Conservation (phyloP, 2,329 filamentous ascomycete species). For the Microcyclospora pomicola region DNA sequence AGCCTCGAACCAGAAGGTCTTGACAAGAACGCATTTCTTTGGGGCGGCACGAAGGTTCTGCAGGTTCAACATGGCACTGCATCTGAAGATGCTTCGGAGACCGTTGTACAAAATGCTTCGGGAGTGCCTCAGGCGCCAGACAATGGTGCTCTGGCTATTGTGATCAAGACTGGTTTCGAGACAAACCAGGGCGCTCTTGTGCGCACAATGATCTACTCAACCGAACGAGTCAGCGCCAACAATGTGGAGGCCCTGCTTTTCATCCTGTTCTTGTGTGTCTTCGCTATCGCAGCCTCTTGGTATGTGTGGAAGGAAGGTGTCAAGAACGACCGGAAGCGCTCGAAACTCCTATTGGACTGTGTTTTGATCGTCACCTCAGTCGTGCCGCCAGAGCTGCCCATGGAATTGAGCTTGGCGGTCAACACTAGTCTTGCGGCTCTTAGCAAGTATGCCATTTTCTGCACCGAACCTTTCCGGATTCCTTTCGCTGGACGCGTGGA, state of each 20-base stretch:
- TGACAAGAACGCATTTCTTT: constrained; percentile 94
- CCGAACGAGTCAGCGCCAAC: constrained; percentile 95
- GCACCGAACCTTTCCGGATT: constrained; percentile 96
- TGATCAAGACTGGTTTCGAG: constrained; percentile 96
- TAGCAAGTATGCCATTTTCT: constrained; percentile 94
- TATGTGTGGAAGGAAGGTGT: constrained; percentile 99
- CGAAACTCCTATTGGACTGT: constrained; percentile 92
- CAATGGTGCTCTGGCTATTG: constrained; percentile 82
- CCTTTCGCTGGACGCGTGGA: constrained; percentile 92
- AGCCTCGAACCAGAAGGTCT: constrained; percentile 73
- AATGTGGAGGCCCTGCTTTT: constrained; percentile 94
- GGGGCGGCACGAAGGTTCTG: constrained; percentile 92
- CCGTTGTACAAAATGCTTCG: constrained; percentile 53
- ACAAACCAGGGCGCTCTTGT: constrained; percentile 96
- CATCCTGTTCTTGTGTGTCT: constrained; percentile 90
- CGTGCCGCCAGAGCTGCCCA: constrained; percentile 93
- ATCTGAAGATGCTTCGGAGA: constrained; percentile 49
- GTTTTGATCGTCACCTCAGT: constrained; percentile 96
- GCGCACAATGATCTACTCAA: constrained; percentile 98
- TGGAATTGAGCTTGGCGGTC: constrained; percentile 94
- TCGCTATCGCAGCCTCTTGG: constrained; percentile 94
- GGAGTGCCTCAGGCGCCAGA: constrained; percentile 78
- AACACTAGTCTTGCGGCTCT: constrained; percentile 93
- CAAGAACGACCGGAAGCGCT: constrained; percentile 83
- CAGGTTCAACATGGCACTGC: constrained; percentile 81